Conservation (phyloP, 306 rosid species). For the Calophaca sinica region DNA sequence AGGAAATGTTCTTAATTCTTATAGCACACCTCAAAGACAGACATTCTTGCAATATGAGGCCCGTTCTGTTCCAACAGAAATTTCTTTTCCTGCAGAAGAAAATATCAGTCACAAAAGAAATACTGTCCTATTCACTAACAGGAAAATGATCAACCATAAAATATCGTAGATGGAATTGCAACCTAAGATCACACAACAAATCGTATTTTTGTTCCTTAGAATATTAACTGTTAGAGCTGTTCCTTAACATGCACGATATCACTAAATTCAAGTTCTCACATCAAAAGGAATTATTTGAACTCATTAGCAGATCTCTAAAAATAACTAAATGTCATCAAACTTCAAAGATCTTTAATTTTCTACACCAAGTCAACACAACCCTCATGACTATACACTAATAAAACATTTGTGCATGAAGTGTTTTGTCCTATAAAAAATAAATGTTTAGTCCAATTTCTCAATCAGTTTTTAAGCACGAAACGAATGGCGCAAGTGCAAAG, state of each 20-base stretch:
- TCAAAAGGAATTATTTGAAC: not conserved
- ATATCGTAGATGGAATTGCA: slow-evolving; percentile 18
- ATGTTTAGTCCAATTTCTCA: not conserved
- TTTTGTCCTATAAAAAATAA: slow-evolving; percentile 3
- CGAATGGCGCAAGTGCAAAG: not conserved
- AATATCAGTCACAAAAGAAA: slow-evolving; percentile 34
- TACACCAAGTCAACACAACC: not conserved
- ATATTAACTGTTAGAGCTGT: not conserved
- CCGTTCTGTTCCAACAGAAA: slow-evolving; percentile 85
- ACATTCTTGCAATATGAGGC: slow-evolving; percentile 81
- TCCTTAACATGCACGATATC: slow-evolving; percentile 12
- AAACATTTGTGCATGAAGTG: not conserved
- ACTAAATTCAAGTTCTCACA: not conserved
- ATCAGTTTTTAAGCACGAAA: not conserved
- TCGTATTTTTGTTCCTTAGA: not conserved
- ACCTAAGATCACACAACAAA: not conserved
- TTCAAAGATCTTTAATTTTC: not conserved
- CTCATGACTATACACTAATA: not conserved
- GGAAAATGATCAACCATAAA: not conserved
- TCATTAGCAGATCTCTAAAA: slow-evolving; percentile 4
- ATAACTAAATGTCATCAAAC: not conserved
- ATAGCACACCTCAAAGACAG: slow-evolving; percentile 82
- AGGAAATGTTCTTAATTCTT: slow-evolving; percentile 31
- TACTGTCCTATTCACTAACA: not conserved
- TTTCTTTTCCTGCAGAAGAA: slow-evolving; percentile 76